Evolutionary conservation across 768 basidiomycete species (phyloP).

Genomic region (Mycena albidolilacea): DNA sequence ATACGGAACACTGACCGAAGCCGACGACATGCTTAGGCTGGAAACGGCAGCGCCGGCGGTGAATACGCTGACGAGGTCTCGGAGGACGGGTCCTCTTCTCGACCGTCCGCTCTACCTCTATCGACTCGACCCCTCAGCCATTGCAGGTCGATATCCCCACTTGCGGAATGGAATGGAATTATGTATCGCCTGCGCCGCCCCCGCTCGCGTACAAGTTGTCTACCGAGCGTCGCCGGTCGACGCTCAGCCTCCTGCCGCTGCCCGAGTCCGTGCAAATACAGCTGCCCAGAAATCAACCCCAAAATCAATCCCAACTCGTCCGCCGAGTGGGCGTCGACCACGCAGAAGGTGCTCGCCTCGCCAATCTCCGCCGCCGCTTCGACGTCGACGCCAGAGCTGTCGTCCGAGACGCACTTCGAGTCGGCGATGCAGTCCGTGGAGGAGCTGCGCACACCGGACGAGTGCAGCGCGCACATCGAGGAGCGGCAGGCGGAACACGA

Average conservation of each 20-base stretch:
- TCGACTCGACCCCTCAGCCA: conserved; percentile 53
- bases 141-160: conserved; percentile 53
- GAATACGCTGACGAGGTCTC: conserved; percentile 54
- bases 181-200: conserved; percentile 44
- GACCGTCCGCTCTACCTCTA: conserved; percentile 52
- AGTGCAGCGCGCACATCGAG: conserved; percentile 50
- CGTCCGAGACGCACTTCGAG: conserved; percentile 31
- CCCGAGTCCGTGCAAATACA: conserved; percentile 46
- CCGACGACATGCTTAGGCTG: conserved; percentile 63
- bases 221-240: conserved; percentile 14
- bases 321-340: conserved; percentile 60
- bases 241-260: conserved; percentile 31
- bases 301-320: conserved; percentile 52
- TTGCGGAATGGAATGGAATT: conserved; percentile 61
- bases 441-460: conserved; percentile 33
- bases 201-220: conserved; percentile 31
- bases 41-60: conserved; percentile 49
- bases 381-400: conserved; percentile 29
- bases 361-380: conserved; percentile 34
- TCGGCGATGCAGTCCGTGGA: conserved; percentile 26
- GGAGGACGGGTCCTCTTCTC: conserved; percentile 65
- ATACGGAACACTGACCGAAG: conserved; percentile 64
- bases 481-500: conserved; percentile 31
- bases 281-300: conserved; percentile 49
- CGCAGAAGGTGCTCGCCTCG: conserved; percentile 41